Evolutionary conservation across 2,329 filamentous ascomycete species (phyloP).

Genomic region (Curvularia spicifera): DNA sequence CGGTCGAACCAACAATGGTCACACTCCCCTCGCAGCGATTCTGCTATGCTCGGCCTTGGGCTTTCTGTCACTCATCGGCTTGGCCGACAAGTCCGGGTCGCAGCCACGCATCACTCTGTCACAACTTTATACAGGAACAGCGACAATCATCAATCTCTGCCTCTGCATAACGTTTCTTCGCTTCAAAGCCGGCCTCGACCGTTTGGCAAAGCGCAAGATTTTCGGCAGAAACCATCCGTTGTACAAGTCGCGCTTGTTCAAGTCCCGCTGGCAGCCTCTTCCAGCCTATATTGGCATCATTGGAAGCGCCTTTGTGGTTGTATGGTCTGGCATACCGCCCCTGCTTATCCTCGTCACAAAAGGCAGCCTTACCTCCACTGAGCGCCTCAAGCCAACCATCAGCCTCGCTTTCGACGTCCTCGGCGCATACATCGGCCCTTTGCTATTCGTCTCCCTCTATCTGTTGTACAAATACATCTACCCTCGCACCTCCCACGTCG

Average conservation of each 20-base stretch:
- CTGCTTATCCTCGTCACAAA: slow-evolving; percentile 32
- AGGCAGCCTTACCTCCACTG: slow-evolving; percentile 14
- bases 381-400: slow-evolving; percentile 17
- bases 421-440: slow-evolving; percentile 33
- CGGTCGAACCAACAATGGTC: slow-evolving; percentile 40
- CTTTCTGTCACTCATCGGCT: slow-evolving; percentile 36
- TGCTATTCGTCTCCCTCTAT: slow-evolving; percentile 26
- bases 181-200: slow-evolving; percentile 34
- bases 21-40: slow-evolving; percentile 41
- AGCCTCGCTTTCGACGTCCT: slow-evolving; percentile 35
- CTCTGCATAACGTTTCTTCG: slow-evolving; percentile 40
- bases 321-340: slow-evolving; percentile 38
- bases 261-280: slow-evolving; percentile 43
- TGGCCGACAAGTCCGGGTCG: slow-evolving; percentile 26
- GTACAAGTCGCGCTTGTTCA: slow-evolving; percentile 37
- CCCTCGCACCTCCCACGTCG: slow-evolving; percentile 22
- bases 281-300: slow-evolving; percentile 40
- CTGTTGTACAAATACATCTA: slow-evolving; percentile 29
- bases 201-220: slow-evolving; percentile 23
- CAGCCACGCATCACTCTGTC: slow-evolving; percentile 39
- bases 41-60: slow-evolving; percentile 36
- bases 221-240: slow-evolving; percentile 31
- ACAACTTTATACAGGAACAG: slow-evolving; percentile 35
- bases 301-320: slow-evolving; percentile 30
- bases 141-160: slow-evolving; percentile 38